Percentiles rank a stretch among this genome's conserved stretches.
Evolutionary conservation across 805 yeast species (phyloP).

Genomic region (Metschnikowia dekortorum): DNA sequence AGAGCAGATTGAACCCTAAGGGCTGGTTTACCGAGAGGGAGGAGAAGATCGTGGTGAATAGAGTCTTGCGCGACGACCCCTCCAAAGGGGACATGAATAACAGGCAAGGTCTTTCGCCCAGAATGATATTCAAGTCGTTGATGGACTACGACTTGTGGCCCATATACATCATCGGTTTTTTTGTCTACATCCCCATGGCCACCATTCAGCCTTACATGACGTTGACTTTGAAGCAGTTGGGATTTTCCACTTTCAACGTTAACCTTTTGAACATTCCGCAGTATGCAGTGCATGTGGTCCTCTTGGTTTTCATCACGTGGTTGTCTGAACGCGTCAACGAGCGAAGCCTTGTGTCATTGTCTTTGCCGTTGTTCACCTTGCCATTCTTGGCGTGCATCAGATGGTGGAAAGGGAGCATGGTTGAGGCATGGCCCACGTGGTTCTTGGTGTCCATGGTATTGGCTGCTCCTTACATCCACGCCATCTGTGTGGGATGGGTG

Average conservation of each 20-base stretch:
- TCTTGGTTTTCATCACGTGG: conserved; percentile 19
- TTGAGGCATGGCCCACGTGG: conserved; percentile 40
- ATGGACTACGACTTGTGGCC: conserved; percentile 56
- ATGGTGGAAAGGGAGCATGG: conserved; percentile 40
- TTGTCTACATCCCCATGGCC: conserved; percentile 20
- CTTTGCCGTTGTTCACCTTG: conserved; percentile 23
- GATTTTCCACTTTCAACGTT: conserved; percentile 49
- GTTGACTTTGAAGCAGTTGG: conserved; percentile 43
- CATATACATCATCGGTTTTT: conserved; percentile 44
- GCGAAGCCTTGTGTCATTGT: conserved; percentile 20
- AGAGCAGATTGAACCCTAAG: conserved; percentile 43
- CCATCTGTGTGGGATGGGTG: conserved; percentile 56
- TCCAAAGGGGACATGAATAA: conserved; percentile 59
- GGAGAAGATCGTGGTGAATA: conserved; percentile 53
- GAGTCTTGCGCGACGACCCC: conserved; percentile 61
- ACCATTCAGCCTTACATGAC: conserved; percentile 40
- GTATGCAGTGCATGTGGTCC: conserved; percentile 24
- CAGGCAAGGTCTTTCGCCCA: conserved; percentile 46
- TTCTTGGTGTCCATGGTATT: conserved; percentile 34
- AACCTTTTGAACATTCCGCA: conserved; percentile 52
- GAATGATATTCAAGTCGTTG: conserved; percentile 37
- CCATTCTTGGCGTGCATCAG: conserved; percentile 32
- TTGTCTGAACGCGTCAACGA: conserved; percentile 22
- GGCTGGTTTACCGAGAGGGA: conserved; percentile 51
- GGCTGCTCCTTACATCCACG: conserved; percentile 48